Conservation (phyloP, 345 rosid species). For the Salix udensis region DNA sequence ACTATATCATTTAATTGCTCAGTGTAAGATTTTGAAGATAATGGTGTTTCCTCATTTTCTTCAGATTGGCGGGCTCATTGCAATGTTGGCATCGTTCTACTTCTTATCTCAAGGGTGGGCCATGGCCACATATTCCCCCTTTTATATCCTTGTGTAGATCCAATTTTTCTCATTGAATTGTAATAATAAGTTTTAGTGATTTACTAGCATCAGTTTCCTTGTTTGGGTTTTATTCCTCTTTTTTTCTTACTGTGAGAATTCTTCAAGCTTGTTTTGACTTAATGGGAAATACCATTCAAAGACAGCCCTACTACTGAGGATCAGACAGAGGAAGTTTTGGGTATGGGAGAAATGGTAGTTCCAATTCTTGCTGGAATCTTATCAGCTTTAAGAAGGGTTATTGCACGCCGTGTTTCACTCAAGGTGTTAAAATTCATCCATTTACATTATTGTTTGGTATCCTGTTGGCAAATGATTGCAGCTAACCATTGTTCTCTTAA, state of each 20-base stretch:
- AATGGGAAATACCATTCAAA: constrained; percentile 61
- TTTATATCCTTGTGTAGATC: constrained; percentile 61
- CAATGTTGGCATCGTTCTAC: constrained; percentile 81
- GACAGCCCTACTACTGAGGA: constrained; percentile 40
- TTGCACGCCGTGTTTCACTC: constrained; percentile 87
- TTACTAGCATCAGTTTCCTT: neutral
- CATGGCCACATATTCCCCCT: constrained; percentile 69
- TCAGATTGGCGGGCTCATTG: constrained; percentile 89
- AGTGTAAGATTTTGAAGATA: neutral
- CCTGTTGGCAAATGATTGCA: neutral
- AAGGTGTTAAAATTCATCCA: constrained; percentile 48
- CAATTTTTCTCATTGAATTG: neutral
- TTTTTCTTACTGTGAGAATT: neutral
- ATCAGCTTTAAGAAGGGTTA: constrained; percentile 89
- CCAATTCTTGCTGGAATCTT: constrained; percentile 93
- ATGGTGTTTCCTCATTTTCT: constrained; percentile 17
- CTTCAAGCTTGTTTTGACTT: constrained; percentile 41
- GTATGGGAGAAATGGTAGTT: constrained; percentile 67
- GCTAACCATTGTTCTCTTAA: neutral
- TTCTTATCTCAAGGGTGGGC: constrained; percentile 98
- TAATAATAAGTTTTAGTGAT: neutral
- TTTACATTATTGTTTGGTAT: constrained; percentile 2
- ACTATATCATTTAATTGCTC: no score
- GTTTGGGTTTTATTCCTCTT: neutral
- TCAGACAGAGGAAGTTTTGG: constrained; percentile 52